phyloP scores from a whole-genome alignment of 192 early-diverging fungal genomes.

The Backusella macrospora region DNA sequence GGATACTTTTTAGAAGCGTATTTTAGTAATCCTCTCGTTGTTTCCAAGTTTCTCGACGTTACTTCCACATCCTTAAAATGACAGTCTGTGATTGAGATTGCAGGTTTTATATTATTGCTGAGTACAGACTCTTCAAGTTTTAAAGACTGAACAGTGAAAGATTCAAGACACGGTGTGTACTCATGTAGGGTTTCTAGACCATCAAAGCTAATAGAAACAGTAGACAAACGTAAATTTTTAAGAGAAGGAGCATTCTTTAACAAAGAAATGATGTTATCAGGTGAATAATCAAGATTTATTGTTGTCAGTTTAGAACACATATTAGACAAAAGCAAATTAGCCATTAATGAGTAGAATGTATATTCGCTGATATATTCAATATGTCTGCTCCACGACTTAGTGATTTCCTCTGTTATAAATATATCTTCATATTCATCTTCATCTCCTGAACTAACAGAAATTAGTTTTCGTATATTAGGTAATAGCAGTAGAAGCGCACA shows the following conservation, averaged over 20 bases:
- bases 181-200: neutral
- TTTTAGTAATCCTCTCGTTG: too few species aligned
- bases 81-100: neutral
- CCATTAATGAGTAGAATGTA: neutral
- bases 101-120: neutral
- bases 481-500: too few species aligned
- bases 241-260: neutral
- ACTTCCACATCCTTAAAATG: too few species aligned
- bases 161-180: neutral
- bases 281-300: neutral
- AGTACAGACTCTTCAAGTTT: neutral
- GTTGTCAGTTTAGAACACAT: neutral
- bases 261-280: neutral
- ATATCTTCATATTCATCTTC: too few species aligned
- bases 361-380: neutral
- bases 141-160: neutral
- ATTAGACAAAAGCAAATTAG: neutral
- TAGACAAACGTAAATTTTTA: neutral
- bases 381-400: neutral
- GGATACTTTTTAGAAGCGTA: too few species aligned
- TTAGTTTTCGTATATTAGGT: neutral
- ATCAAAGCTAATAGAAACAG: neutral
- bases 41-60: too few species aligned
- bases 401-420: neutral
- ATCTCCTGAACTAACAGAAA: too few species aligned